Conservation (phyloP, 768 basidiomycete species). For the Gloeostereum incarnatum region DNA sequence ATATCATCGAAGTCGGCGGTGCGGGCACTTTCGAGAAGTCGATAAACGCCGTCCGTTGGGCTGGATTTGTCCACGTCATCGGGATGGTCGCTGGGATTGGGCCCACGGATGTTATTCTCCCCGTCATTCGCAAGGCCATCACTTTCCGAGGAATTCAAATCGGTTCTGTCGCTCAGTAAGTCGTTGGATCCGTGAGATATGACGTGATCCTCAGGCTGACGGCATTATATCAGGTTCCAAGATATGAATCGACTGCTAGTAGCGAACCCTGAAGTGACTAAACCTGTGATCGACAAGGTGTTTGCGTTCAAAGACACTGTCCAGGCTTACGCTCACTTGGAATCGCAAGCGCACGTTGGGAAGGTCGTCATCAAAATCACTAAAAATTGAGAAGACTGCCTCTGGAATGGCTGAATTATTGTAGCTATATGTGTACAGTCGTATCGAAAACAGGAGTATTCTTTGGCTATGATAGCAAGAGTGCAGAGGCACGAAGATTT, state of each 20-base stretch:
- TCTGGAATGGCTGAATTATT: too few species aligned
- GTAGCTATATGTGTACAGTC: too few species aligned
- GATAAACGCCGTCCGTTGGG: constrained; percentile 25
- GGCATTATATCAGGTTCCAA: constrained; percentile 26
- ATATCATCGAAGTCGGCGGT: constrained; percentile 32
- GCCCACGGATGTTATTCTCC: constrained; percentile 16
- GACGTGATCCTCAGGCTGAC: neutral
- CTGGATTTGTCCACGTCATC: constrained; percentile 39
- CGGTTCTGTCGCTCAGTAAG: constrained; percentile 34
- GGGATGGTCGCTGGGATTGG: constrained; percentile 37
- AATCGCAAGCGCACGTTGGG: constrained; percentile 39
- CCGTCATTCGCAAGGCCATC: constrained; percentile 19
- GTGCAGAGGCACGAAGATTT: too few species aligned
- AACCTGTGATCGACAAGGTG: constrained; percentile 39
- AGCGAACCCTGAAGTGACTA: constrained; percentile 21
- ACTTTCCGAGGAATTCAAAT: constrained; percentile 32
- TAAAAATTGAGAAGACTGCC: neutral
- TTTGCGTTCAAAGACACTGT: constrained; percentile 36
- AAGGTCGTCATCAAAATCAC: constrained; percentile 33
- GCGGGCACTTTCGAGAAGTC: constrained; percentile 37
- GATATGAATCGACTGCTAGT: constrained; percentile 32
- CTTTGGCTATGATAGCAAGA: too few species aligned
- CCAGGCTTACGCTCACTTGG: constrained; percentile 35
- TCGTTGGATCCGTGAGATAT: constrained; percentile 1
- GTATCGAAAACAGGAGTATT: too few species aligned